Evolutionary conservation across 768 basidiomycete species (phyloP).

Genomic region (Dentipellis sp.): DNA sequence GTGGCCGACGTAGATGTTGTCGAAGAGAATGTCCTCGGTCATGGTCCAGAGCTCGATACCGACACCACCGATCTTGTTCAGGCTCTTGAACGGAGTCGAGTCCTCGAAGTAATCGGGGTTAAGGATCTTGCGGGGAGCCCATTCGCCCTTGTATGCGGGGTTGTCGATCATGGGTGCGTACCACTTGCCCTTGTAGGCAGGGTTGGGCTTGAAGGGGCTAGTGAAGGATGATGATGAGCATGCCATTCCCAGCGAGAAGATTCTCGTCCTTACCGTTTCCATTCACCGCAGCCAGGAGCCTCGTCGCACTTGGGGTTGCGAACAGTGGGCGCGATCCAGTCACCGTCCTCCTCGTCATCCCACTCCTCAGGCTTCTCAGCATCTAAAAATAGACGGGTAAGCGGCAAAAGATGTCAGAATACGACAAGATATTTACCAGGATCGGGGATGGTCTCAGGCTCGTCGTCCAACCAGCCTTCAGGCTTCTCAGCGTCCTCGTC

Average conservation of each 20-base stretch:
- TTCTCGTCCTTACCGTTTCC: conserved; percentile 55
- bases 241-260: background rate
- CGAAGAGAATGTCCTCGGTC: conserved; percentile 91
- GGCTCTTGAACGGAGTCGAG: conserved; percentile 64
- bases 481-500: conserved; percentile 88
- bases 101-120: conserved; percentile 95
- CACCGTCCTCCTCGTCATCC: conserved; percentile 99
- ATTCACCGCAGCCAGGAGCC: conserved; percentile 91
- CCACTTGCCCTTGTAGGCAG: conserved; percentile 98
- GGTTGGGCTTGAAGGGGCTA: conserved; percentile 85
- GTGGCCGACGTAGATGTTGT: conserved; percentile 92
- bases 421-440: conserved; percentile 44
- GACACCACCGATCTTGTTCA: conserved; percentile 87
- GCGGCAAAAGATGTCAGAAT: background rate
- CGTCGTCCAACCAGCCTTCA: conserved; percentile 92
- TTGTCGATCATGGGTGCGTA: conserved; percentile 90
- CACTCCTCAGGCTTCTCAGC: conserved; percentile 97
- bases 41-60: conserved; percentile 99
- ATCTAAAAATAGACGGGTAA: conserved; percentile 29
- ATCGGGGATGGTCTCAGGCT: conserved; percentile 72
- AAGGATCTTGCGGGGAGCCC: conserved; percentile 84
- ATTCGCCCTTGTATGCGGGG: conserved; percentile 94
- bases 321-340: conserved; percentile 90
- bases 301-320: conserved; percentile 86
- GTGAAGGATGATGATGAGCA: background rate